Percentiles rank a stretch among this genome's conserved stretches.
phyloP scores from a whole-genome alignment of 1,139 yeast genomes.

The Yamadazyma conglobata region DNA sequence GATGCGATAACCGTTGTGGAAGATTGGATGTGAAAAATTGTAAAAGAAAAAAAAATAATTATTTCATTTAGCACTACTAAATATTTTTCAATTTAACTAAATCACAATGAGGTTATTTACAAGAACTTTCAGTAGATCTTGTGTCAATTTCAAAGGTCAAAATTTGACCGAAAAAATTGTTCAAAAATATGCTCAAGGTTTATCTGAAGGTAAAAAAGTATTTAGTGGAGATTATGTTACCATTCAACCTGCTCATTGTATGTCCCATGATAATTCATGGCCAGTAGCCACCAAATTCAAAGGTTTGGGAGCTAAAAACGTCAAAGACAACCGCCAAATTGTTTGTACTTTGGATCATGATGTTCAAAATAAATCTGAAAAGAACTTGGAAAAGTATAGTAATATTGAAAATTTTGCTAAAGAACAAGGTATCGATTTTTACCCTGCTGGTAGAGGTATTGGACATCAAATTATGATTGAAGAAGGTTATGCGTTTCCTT shows the following conservation, averaged over 20 bases:
- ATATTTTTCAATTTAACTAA: conserved; percentile 2
- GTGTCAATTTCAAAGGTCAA: conserved; percentile 48
- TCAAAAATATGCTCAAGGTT: conserved; percentile 85
- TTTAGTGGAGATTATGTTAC: conserved; percentile 92
- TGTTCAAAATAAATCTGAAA: conserved; percentile 87
- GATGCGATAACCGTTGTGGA: conserved; percentile 1
- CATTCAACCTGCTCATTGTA: conserved; percentile 92
- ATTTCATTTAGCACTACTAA: neutral
- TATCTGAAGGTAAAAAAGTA: conserved; percentile 67
- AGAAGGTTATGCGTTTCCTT: conserved; percentile 97
- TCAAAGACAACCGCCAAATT: conserved; percentile 82
- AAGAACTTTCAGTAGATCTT: conserved; percentile 14
- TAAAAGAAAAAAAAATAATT: neutral
- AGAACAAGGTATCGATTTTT: conserved; percentile 92
- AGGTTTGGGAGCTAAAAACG: conserved; percentile 86
- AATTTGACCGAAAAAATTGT: conserved; percentile 94
- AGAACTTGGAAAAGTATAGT: conserved; percentile 79
- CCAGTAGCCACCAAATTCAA: conserved; percentile 96
- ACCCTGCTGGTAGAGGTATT: conserved; percentile 98
- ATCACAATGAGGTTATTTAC: conserved; percentile 7
- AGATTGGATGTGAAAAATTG: conserved; percentile 2
- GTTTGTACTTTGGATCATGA: conserved; percentile 97
- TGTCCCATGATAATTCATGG: conserved; percentile 99
- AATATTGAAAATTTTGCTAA: conserved; percentile 88
- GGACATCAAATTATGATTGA: conserved; percentile 99